Conservation (phyloP, 768 basidiomycete genomes). For the Lepiota venenata region DNA sequence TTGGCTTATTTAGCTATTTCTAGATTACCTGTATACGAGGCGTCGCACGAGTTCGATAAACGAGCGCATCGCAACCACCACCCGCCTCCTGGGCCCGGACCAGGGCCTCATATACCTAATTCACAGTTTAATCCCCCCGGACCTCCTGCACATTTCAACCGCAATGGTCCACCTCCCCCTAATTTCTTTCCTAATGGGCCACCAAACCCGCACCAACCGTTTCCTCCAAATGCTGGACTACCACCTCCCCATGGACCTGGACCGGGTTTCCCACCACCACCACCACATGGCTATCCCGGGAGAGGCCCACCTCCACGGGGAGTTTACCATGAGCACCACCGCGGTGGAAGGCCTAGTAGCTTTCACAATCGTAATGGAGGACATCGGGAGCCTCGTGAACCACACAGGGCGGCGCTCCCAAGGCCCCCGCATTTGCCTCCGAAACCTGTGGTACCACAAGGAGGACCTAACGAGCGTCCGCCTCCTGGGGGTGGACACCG, state of each 20-base stretch:
- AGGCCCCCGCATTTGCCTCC: conserved; percentile 18
- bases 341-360: conserved; percentile 11
- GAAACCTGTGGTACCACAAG: conserved; percentile 13
- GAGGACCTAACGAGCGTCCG: conserved; percentile 2
- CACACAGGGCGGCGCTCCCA: not conserved
- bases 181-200: conserved; percentile 23
- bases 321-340: not conserved
- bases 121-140: conserved; percentile 24
- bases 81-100: conserved; percentile 24
- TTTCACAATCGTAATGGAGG: conserved; percentile 9
- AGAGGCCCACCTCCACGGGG: conserved; percentile 12
- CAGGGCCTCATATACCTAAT: conserved; percentile 14
- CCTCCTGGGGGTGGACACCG: not conserved
- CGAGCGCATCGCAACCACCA: conserved; percentile 54
- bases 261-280: conserved; percentile 1
- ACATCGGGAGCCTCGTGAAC: conserved; percentile 12
- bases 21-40: conserved; percentile 74
- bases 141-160: conserved; percentile 13
- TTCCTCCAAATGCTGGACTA: not conserved
- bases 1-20: not conserved
- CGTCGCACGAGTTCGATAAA: conserved; percentile 82
- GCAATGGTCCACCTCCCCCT: conserved; percentile 28
- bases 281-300: conserved; percentile 6
- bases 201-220: conserved; percentile 1
- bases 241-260: conserved; percentile 9